These are phyloP conservation scores for Suhomyces terraborum DNA, from an alignment of 1,139 yeast species.

Conservation along the genomic window DNA sequence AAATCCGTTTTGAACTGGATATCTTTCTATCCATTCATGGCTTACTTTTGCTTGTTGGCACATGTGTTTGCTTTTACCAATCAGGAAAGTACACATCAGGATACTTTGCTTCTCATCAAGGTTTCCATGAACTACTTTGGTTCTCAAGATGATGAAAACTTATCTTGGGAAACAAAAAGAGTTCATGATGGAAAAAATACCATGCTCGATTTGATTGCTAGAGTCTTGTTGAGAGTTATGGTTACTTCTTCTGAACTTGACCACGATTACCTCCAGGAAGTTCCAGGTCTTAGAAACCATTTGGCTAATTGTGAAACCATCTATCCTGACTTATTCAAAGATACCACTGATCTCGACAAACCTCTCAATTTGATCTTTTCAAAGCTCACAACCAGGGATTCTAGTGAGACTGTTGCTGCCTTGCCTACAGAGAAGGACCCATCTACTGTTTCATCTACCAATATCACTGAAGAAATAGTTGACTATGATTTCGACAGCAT, in stretches of 20 bases:
- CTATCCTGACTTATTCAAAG: conserved; percentile 26
- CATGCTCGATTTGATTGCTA: conserved; percentile 14
- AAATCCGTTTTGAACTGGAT: conserved; percentile 34
- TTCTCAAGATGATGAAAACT: conserved; percentile 2
- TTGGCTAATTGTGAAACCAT: conserved; percentile 20
- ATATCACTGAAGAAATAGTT: not conserved
- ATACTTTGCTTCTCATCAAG: conserved; percentile 17
- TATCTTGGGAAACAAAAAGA: conserved; percentile 14
- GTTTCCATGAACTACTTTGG: conserved; percentile 21
- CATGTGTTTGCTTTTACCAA: conserved; percentile 11
- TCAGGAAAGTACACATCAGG: conserved; percentile 14
- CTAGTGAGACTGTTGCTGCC: not conserved
- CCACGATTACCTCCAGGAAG: conserved; percentile 16
- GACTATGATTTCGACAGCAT: conserved; percentile 1
- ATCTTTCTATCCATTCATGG: conserved; percentile 30
- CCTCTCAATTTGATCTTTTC: conserved; percentile 9
- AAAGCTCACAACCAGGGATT: conserved; percentile 1
- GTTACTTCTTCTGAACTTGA: conserved; percentile 17
- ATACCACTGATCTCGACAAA: conserved; percentile 6
- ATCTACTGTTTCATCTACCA: not conserved
- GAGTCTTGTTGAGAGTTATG: conserved; percentile 26
- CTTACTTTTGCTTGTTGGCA: conserved; percentile 12
- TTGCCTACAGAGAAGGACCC: not conserved
- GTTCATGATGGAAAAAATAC: conserved; percentile 12
- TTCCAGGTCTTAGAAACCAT: conserved; percentile 22